Percentiles rank a stretch among this genome's conserved stretches.
phyloP scores from a whole-genome alignment of 768 basidiomycete species.

The Russula emetica region DNA sequence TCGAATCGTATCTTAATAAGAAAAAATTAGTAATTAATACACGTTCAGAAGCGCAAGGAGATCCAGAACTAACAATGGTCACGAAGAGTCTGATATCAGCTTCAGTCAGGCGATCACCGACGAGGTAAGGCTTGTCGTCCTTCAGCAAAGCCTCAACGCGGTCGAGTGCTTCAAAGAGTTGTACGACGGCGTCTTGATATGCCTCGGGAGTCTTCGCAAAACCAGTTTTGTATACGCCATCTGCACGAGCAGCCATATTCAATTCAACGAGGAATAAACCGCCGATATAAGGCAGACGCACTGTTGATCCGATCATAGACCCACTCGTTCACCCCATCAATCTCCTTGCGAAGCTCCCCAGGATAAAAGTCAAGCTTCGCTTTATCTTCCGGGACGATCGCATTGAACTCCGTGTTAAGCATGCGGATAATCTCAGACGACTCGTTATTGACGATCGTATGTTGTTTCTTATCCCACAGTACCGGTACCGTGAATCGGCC shows the following conservation, averaged over 20 bases:
- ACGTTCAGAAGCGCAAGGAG: too few relatives aligned
- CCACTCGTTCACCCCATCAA: slow-evolving; percentile 82
- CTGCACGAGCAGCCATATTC: slow-evolving; percentile 35
- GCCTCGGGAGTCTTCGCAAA: slow-evolving; percentile 80
- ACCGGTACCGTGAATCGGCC: slow-evolving; percentile 87
- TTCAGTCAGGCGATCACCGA: slow-evolving; percentile 81
- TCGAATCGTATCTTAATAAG: slow-evolving; percentile 73
- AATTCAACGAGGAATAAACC: background rate
- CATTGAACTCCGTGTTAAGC: slow-evolving; percentile 82
- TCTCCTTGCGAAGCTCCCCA: slow-evolving; percentile 59
- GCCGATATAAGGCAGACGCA: slow-evolving; percentile 37
- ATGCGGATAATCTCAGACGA: slow-evolving; percentile 93
- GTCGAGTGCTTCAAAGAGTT: slow-evolving; percentile 77
- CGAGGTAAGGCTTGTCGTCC: slow-evolving; percentile 77
- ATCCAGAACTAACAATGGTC: slow-evolving; percentile 67
- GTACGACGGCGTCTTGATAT: slow-evolving; percentile 70
- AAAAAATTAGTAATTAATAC: background rate
- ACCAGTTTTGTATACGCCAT: slow-evolving; percentile 85
- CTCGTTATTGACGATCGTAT: slow-evolving; percentile 94
- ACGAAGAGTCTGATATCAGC: slow-evolving; percentile 86
- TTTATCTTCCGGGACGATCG: slow-evolving; percentile 59
- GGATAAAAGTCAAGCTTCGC: slow-evolving; percentile 77
- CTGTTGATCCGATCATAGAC: slow-evolving; percentile 84
- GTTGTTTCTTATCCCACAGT: slow-evolving; percentile 86
- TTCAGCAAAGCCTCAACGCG: slow-evolving; percentile 71